Evolutionary conservation across 2,329 filamentous ascomycete genomes (phyloP).

Genomic region (Aspergillaceae sp.): DNA sequence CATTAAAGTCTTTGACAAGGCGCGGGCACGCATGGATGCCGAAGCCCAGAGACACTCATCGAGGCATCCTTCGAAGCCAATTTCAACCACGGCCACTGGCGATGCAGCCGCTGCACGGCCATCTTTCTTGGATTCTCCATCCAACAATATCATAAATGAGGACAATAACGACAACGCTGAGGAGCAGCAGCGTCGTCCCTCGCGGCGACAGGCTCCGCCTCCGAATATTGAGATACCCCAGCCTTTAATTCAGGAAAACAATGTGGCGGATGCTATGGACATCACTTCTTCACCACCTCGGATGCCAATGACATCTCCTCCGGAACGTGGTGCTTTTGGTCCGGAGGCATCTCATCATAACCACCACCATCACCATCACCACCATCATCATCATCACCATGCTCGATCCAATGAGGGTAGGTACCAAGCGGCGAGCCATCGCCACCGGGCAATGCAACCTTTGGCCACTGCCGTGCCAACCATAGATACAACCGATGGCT

Average conservation of each 20-base stretch:
- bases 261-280: slow-evolving; percentile 47
- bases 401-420: slow-evolving; percentile 38
- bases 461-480: slow-evolving; percentile 58
- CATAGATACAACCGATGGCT: slow-evolving; percentile 62
- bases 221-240: slow-evolving; percentile 72
- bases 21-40: slow-evolving; percentile 73
- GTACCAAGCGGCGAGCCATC: slow-evolving; percentile 39
- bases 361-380: background rate
- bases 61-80: slow-evolving; percentile 22
- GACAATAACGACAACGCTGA: slow-evolving; percentile 45
- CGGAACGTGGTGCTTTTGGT: slow-evolving; percentile 59
- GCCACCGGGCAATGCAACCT: slow-evolving; percentile 54
- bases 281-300: slow-evolving; percentile 54
- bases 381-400: slow-evolving; percentile 28
- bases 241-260: slow-evolving; percentile 43
- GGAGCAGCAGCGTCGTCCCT: slow-evolving; percentile 41
- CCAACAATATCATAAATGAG: slow-evolving; percentile 40
- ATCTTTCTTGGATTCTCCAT: slow-evolving; percentile 41
- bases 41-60: slow-evolving; percentile 53
- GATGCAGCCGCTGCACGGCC: slow-evolving; percentile 18
- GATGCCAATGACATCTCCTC: slow-evolving; percentile 60
- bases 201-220: slow-evolving; percentile 71
- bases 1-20: slow-evolving; percentile 89
- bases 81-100: slow-evolving; percentile 12
- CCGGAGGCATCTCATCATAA: slow-evolving; percentile 27